Conservation (phyloP, 2,329 filamentous ascomycete species). For the Rhynchosporium graminicola region DNA sequence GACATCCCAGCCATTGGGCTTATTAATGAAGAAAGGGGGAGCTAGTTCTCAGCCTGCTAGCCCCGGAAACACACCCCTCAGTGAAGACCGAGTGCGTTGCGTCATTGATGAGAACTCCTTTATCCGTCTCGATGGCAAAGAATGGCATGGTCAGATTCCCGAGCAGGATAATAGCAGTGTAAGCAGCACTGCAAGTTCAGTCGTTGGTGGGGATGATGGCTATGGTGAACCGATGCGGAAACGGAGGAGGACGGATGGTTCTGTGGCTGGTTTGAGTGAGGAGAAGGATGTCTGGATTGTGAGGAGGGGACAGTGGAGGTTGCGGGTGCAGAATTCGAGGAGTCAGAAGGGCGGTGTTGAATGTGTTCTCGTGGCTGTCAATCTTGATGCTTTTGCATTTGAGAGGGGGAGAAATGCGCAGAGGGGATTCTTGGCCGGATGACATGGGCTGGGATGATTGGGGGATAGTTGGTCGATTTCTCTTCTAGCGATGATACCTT, state of each 20-base stretch:
- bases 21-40: slow-evolving; percentile 67
- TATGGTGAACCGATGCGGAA: slow-evolving; percentile 22
- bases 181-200: slow-evolving; percentile 19
- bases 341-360: slow-evolving; percentile 59
- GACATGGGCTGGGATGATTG: background rate
- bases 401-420: slow-evolving; percentile 66
- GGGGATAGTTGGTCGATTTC: background rate
- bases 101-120: slow-evolving; percentile 60
- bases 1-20: slow-evolving; percentile 59
- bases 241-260: slow-evolving; percentile 24
- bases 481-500: slow-evolving; percentile 13
- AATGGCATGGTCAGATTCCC: slow-evolving; percentile 47
- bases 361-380: slow-evolving; percentile 73
- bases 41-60: slow-evolving; percentile 61
- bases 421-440: slow-evolving; percentile 59
- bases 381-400: slow-evolving; percentile 69
- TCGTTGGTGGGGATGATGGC: slow-evolving; percentile 11
- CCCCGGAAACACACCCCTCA: slow-evolving; percentile 68
- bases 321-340: slow-evolving; percentile 59
- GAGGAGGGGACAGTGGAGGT: slow-evolving; percentile 68
- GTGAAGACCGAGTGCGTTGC: slow-evolving; percentile 69
- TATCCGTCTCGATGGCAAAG: slow-evolving; percentile 59
- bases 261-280: slow-evolving; percentile 22
- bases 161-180: slow-evolving; percentile 16
- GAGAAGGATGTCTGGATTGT: slow-evolving; percentile 56